Evolutionary conservation across 2,329 filamentous ascomycete species (phyloP).

Genomic region (Aspergillus oerlinghausenensis): DNA sequence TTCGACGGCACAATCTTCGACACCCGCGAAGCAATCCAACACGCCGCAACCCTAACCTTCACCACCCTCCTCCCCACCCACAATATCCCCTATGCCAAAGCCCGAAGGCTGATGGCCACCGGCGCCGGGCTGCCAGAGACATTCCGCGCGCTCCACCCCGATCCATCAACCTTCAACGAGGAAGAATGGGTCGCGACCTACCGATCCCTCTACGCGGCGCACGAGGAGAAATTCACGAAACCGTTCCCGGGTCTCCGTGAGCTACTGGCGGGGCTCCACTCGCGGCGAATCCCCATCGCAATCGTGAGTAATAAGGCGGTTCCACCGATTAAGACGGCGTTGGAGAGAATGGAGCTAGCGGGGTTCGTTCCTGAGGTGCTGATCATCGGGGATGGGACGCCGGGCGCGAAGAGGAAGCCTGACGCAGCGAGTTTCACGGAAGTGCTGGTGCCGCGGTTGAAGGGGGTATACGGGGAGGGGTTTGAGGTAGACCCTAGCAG

Average conservation of each 20-base stretch:
- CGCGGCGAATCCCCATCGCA: conserved; percentile 11
- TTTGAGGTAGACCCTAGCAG: neutral
- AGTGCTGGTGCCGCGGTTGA: conserved; percentile 11
- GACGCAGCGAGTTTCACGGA: conserved; percentile 10
- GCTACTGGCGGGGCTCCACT: conserved; percentile 10
- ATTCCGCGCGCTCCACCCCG: conserved; percentile 7
- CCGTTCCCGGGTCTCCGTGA: conserved; percentile 15
- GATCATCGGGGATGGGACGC: conserved; percentile 11
- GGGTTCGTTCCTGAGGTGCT: conserved; percentile 4
- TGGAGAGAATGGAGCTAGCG: conserved; percentile 2
- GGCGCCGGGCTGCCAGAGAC: conserved; percentile 7
- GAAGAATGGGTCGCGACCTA: conserved; percentile 15
- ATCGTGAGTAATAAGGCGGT: conserved; percentile 24
- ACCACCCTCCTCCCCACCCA: conserved; percentile 5
- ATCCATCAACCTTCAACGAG: conserved; percentile 8
- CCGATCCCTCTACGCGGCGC: conserved; percentile 16
- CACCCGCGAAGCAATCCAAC: conserved; percentile 11
- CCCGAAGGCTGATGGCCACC: conserved; percentile 8
- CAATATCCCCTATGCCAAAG: neutral
- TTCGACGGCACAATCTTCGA: conserved; percentile 17
- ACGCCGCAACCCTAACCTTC: conserved; percentile 7
- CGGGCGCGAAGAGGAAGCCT: conserved; percentile 7
- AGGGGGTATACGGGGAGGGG: conserved; percentile 2
- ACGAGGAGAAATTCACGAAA: conserved; percentile 17
- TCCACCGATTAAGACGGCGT: conserved; percentile 11